Evolutionary conservation across 495 filamentous ascomycete genomes (phyloP), one percentile per base, ranked within the genome.

Genomic region (Acidiella bohemica): DNA sequence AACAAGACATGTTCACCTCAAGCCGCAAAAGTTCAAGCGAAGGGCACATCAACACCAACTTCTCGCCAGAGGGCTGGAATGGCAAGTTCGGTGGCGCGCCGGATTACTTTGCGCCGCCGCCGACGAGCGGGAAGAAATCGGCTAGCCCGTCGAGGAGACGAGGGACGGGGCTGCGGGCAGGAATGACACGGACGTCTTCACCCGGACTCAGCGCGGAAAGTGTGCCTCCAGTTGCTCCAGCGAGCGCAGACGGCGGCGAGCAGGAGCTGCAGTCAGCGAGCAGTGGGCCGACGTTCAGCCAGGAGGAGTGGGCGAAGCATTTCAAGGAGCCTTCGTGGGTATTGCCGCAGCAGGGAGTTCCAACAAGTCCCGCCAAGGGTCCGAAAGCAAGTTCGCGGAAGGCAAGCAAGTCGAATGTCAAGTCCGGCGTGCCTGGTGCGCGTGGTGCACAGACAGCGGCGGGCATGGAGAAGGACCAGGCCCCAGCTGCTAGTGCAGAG

Each of bases 11-110:
- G n/a, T 68, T 58, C 43, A 28, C 53, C 9, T 33, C 53, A 11
- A 41, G 56, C 32, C 54, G 64, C 14, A 49, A 49, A 34, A 73
- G 70, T 36, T 70, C 66, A 33, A 85, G 77, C 53, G 66, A 76
- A 23, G 81, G 84, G 50, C 75, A 77, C 46, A 78, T 94, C 58
- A 82, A 82, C 50, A 84, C 78, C 22, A 76, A 70, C 33, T 83
- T 81, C 53, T 72, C 71, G 9, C 67, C 75, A 0, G 61, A 65
- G 18, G 68, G 74, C 23, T 80, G 73, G 73, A 57, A 64, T 27
- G 69, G 66, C 17, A 72, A 66, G 42, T 70, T 80, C 48, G 50
- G 59, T 29, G 59, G 63, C 10, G 55, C 51, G 31, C 53, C 63
- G 3, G 69, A 72, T 24, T 71, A 70, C 51, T 71, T 79, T 47